These are phyloP conservation scores for Oryza brachyantha DNA, from an alignment of 176 grass and related monocot genomes.

Conservation along the genomic window DNA sequence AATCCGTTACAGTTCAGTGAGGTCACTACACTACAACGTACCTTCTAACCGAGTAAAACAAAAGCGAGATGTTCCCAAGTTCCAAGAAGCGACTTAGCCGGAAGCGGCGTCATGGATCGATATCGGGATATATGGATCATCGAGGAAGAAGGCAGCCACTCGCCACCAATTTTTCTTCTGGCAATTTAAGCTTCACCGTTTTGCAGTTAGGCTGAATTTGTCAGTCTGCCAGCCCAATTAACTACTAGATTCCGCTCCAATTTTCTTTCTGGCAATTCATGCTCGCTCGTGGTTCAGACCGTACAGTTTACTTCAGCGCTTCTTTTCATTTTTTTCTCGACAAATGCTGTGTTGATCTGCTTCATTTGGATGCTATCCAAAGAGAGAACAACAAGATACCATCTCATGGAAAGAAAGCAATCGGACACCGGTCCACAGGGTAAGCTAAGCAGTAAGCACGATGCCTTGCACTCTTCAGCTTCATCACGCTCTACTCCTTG, in stretches of 20 bases:
- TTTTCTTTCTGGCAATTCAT: not conserved
- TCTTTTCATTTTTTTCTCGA: not conserved
- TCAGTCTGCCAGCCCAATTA: not conserved
- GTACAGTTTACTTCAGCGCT: not conserved
- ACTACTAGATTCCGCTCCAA: not conserved
- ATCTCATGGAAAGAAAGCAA: not conserved
- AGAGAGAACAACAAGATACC: not conserved
- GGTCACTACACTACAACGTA: not conserved
- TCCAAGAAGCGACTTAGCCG: not conserved
- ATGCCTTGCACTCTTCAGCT: slow-evolving; percentile 37
- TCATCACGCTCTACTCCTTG: slow-evolving; percentile 16
- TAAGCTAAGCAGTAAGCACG: too few relatives aligned
- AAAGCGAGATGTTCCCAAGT: not conserved
- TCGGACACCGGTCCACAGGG: not conserved
- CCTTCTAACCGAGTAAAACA: not conserved
- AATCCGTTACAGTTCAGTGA: not conserved
- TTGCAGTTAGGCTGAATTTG: not conserved
- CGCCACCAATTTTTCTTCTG: too few relatives aligned
- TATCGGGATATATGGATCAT: too few relatives aligned
- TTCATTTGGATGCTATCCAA: not conserved
- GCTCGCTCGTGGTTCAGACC: not conserved
- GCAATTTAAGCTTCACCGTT: not conserved
- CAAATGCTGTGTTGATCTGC: not conserved
- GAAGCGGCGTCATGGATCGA: not conserved
- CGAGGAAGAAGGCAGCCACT: not conserved